Evolutionary conservation across 73 alveolate species (phyloP).

Genomic region (Paramecium primaurelia): DNA sequence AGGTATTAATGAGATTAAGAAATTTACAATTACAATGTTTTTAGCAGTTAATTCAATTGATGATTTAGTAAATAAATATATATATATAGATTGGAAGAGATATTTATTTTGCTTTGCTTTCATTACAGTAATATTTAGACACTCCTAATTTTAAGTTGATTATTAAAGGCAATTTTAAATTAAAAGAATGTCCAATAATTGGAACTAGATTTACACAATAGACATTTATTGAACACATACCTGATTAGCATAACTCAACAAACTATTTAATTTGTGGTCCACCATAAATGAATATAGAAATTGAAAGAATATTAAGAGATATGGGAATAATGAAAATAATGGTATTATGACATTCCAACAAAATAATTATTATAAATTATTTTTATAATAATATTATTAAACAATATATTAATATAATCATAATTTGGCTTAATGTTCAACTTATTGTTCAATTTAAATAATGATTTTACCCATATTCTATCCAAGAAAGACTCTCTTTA

Average conservation of each 20-base stretch:
- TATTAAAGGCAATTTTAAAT: background rate
- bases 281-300: background rate
- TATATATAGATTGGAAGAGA: background rate
- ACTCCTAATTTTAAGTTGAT: background rate
- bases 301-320: background rate
- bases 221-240: background rate
- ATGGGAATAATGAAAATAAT: background rate
- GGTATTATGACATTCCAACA: background rate
- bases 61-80: background rate
- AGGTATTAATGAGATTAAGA: background rate
- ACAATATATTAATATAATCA: background rate
- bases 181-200: background rate
- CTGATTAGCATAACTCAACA: background rate
- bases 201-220: background rate
- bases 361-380: background rate
- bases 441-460: slow-evolving; percentile 27
- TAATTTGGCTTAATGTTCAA: background rate
- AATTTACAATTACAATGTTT: background rate
- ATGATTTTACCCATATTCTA: slow-evolving; percentile 72
- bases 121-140: background rate
- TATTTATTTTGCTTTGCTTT: background rate
- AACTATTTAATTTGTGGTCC: background rate
- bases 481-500: slow-evolving; percentile 66
- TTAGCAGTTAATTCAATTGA: background rate
- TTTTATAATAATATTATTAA: background rate